These are phyloP conservation scores for Epichloe glyceriae DNA, from an alignment of 2,329 filamentous ascomycete species.

Conservation along the genomic window DNA sequence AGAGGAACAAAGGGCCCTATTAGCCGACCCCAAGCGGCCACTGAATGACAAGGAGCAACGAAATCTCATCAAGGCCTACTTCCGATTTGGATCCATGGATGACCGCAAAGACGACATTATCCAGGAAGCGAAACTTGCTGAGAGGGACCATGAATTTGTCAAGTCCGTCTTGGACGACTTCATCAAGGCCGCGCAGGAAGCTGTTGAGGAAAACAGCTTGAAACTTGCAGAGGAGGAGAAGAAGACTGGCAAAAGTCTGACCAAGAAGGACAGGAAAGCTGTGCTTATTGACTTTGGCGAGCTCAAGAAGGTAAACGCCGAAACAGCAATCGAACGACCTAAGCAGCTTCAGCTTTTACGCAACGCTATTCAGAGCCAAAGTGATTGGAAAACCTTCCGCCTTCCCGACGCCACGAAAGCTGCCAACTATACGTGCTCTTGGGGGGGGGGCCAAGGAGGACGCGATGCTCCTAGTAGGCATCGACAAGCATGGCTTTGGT, in stretches of 20 bases:
- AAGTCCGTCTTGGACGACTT: constrained; percentile 65
- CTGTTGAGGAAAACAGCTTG: constrained; percentile 54
- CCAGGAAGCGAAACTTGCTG: constrained; percentile 69
- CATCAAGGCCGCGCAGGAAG: constrained; percentile 41
- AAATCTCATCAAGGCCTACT: constrained; percentile 79
- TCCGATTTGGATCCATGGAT: constrained; percentile 81
- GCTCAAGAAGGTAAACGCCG: constrained; percentile 89
- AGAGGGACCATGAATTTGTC: constrained; percentile 71
- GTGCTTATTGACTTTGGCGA: constrained; percentile 90
- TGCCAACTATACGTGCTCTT: constrained; percentile 80
- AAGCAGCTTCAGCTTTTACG: constrained; percentile 77
- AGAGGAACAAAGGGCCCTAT: constrained; percentile 60
- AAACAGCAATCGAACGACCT: constrained; percentile 85
- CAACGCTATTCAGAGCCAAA: constrained; percentile 50
- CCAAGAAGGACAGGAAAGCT: constrained; percentile 96
- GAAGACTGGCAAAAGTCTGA: constrained; percentile 65
- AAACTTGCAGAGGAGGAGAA: constrained; percentile 72
- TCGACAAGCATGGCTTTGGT: constrained; percentile 86
- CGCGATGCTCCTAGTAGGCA: constrained; percentile 91
- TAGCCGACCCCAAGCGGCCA: constrained; percentile 75
- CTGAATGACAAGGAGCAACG: constrained; percentile 87
- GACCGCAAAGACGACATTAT: constrained; percentile 81
- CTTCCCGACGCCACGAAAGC: constrained; percentile 85
- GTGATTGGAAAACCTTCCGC: constrained; percentile 69
- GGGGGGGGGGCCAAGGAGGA: constrained; percentile 95